Percentiles rank a stretch among this genome's conserved stretches.
Evolutionary conservation across 148 eudicot genomes (phyloP).

Genomic region (Salicornia ramosissima): DNA sequence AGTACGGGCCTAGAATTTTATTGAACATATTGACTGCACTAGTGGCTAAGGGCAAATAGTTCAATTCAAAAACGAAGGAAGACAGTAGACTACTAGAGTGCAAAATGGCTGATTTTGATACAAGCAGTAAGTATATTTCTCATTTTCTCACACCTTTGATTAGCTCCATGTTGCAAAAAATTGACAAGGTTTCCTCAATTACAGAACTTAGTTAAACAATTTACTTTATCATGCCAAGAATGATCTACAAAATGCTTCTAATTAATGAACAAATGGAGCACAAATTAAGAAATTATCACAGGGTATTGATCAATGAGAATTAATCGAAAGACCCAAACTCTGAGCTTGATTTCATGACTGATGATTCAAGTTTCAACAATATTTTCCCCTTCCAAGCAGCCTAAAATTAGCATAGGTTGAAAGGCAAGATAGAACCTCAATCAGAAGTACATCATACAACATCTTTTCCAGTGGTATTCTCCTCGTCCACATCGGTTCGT

Average conservation of each 20-base stretch:
- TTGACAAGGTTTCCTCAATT: no score
- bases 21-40: background rate
- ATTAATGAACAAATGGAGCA: background rate
- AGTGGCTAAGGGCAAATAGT: background rate
- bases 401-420: conserved; percentile 1
- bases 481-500: background rate
- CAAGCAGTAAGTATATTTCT: no score
- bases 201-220: no score
- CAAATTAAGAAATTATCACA: background rate
- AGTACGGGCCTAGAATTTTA: background rate
- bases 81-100: background rate
- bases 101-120: no score
- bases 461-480: background rate
- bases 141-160: no score
- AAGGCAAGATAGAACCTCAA: background rate
- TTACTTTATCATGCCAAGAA: no score
- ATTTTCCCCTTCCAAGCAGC: conserved; percentile 2
- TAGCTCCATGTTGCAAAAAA: no score
- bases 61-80: background rate
- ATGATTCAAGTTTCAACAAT: background rate
- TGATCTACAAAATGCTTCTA: background rate
- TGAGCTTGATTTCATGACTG: background rate
- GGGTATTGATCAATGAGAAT: background rate
- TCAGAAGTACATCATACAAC: background rate
- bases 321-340: background rate